A percentile compares a stretch with the other conserved stretches of the same genome.
These are phyloP conservation scores for Gracilariopsis chorda DNA, from an alignment of 23 red algal genomes.

Conservation along the genomic window DNA sequence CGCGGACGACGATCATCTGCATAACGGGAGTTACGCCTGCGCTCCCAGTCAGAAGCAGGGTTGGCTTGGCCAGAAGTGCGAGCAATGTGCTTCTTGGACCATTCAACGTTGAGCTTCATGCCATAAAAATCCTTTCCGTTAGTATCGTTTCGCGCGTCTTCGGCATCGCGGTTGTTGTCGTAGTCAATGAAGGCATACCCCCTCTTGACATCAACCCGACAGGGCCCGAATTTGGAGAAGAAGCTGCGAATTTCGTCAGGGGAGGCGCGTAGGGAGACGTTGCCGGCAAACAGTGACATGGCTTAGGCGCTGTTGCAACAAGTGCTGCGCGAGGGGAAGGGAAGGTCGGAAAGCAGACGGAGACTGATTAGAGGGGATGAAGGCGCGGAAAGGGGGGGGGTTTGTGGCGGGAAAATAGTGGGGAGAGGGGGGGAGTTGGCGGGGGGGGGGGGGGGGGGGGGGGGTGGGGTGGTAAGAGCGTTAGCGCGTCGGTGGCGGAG, in stretches of 20 bases:
- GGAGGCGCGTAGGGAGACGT: conserved; percentile 55
- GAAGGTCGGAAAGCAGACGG: too few relatives aligned
- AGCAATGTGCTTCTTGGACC: conserved; percentile 59
- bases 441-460: neutral
- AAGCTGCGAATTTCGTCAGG: conserved; percentile 52
- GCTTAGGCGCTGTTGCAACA: too few relatives aligned
- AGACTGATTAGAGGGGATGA: too few relatives aligned
- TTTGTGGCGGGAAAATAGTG: neutral
- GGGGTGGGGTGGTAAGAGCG: too few relatives aligned
- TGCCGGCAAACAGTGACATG: conserved; percentile 82
- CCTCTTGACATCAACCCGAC: conserved; percentile 66
- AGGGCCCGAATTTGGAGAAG: conserved; percentile 75
- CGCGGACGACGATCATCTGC: conserved; percentile 38
- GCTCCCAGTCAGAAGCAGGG: conserved; percentile 27
- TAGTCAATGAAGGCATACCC: conserved; percentile 78
- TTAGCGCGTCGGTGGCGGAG: neutral
- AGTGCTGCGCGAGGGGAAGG: too few relatives aligned
- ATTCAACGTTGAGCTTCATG: conserved; percentile 61
- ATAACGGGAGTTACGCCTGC: conserved; percentile 16
- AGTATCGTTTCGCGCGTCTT: conserved; percentile 54
- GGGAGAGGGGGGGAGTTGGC: neutral
- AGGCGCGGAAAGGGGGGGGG: neutral
- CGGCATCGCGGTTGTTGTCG: conserved; percentile 56
- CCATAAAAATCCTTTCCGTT: conserved; percentile 60
- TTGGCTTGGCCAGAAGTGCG: conserved; percentile 1